A percentile compares a stretch with the other conserved stretches of the same genome.
These are phyloP conservation scores for Malassezia slooffiae DNA, from an alignment of 1,284 basidiomycete genomes.

Conservation along the genomic window DNA sequence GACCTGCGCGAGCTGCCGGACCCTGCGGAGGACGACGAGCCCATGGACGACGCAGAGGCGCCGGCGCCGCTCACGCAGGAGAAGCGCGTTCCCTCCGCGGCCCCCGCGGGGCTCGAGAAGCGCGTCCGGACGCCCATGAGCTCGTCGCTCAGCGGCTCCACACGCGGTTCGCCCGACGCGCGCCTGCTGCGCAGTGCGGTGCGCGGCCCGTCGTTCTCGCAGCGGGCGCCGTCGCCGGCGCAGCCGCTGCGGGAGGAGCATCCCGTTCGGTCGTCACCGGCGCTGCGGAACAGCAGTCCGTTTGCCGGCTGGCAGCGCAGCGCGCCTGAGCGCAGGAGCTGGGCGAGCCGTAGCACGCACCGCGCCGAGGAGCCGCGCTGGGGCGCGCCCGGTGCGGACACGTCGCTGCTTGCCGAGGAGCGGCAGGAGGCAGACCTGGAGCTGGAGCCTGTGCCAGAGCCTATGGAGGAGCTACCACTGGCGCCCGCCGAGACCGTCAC, in stretches of 20 bases:
- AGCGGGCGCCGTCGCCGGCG: neutral
- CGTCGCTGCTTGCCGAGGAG: no score
- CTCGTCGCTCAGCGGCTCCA: neutral
- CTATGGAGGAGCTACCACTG: no score
- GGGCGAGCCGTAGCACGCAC: no score
- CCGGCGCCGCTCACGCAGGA: neutral
- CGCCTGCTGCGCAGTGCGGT: neutral
- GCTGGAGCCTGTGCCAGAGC: no score
- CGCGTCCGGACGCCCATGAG: slow-evolving; percentile 3
- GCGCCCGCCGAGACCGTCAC: no score
- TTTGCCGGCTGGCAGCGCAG: slow-evolving; percentile 13
- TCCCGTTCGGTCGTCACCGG: no score
- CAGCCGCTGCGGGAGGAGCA: neutral
- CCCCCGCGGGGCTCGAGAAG: neutral
- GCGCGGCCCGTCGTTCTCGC: neutral
- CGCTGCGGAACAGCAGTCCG: slow-evolving; percentile 11
- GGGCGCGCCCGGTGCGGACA: no score
- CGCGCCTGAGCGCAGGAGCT: no score
- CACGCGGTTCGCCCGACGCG: neutral
- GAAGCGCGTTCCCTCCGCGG: neutral
- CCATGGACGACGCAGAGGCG: neutral
- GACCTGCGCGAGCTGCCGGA: no score
- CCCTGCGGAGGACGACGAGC: neutral
- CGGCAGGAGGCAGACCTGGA: no score
- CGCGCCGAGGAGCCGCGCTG: slow-evolving; percentile 6